Percentiles rank a stretch among this genome's conserved stretches.
phyloP scores from a whole-genome alignment of 225 moss, liverwort and hornwort genomes.

The Polytrichum commune region DNA sequence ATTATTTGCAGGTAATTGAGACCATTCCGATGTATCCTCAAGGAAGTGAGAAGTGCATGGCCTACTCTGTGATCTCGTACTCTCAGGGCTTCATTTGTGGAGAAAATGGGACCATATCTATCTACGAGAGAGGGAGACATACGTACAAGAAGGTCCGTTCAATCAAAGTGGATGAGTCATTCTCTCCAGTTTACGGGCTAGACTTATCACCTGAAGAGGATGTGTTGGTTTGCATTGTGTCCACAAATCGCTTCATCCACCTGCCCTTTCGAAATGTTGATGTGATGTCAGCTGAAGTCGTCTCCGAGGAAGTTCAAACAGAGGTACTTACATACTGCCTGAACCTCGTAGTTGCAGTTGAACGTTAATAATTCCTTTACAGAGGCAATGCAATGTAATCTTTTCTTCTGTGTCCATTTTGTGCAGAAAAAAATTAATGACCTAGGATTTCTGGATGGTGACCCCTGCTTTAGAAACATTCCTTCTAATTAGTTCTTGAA shows the following conservation, averaged over 20 bases:
- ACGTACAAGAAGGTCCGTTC: constrained; percentile 45
- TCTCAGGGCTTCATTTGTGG: constrained; percentile 78
- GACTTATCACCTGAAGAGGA: constrained; percentile 54
- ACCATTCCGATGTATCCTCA: constrained; percentile 30
- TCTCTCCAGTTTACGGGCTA: constrained; percentile 40
- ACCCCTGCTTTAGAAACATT: too few species aligned
- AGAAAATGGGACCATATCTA: constrained; percentile 48
- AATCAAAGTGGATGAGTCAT: constrained; percentile 54
- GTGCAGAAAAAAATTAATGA: too few species aligned
- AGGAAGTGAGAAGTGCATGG: constrained; percentile 27
- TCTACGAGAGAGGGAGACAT: constrained; percentile 50
- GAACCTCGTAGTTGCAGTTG: too few species aligned
- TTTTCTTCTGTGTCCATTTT: too few species aligned
- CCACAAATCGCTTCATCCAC: constrained; percentile 44
- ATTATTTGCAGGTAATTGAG: constrained; percentile 48
- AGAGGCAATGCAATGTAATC: too few species aligned
- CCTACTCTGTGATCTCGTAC: constrained; percentile 46
- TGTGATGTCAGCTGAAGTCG: constrained; percentile 36
- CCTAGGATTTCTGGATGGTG: too few species aligned
- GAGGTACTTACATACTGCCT: constrained; percentile 9
- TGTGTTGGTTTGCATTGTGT: constrained; percentile 46
- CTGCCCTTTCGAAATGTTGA: constrained; percentile 54
- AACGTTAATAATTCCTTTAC: too few species aligned
- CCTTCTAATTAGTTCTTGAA: too few species aligned
- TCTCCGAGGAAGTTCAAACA: constrained; percentile 41